Evolutionary conservation across 2,329 filamentous ascomycete species (phyloP), one percentile per base, ranked within the genome.

Genomic region (Trichoderma guizhouense): DNA sequence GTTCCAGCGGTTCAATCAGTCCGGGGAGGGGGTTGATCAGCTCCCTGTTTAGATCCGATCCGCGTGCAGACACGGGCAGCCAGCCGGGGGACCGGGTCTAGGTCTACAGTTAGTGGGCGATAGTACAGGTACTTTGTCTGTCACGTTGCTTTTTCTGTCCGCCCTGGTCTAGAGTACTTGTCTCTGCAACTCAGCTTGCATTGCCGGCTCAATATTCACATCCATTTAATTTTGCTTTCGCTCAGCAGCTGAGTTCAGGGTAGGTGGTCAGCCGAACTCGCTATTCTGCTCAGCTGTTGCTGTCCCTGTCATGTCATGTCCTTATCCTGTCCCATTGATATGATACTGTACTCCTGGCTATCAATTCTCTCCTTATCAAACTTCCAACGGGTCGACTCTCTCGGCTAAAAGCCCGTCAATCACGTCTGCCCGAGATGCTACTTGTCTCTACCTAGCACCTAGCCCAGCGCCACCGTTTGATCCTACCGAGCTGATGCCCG

Each of bases 11-110:
- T 43, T 43, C 39, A 43, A 43, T 30, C 62, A 65, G 14, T 53
- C 43, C 28, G 39, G 39, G 39, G 61, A 21, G 36, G 34, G 15
- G 39, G 26, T 21, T 32, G 55, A 43, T 51, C 55, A 61, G 55
- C 65, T 34, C 55, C 65, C 36, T 69, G 57, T 51, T 61, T 62
- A 62, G 67, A 62, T 62, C 67, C 67, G 57, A 69, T 69, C 57
- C 67, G 67, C 67, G 55, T 69, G 67, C 67, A 69, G 67, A 53
- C 32, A 62, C 64, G 64, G 64, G 30, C 34, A 36, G 34, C 34
- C 47, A 32, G 47, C 64, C 32, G 32, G 64, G 64, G 51, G 47
- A 30, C 28, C 26, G 67, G 43, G 67, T 62, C 36, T 62, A 43
- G 43, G 67, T 62, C 36, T 62, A 43, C 39, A n/a, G 39, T 43